A percentile compares a stretch with the other conserved stretches of the same genome.
These are phyloP conservation scores for Penicillium soppii DNA, from an alignment of 495 filamentous ascomycete genomes.

Conservation along the genomic window DNA sequence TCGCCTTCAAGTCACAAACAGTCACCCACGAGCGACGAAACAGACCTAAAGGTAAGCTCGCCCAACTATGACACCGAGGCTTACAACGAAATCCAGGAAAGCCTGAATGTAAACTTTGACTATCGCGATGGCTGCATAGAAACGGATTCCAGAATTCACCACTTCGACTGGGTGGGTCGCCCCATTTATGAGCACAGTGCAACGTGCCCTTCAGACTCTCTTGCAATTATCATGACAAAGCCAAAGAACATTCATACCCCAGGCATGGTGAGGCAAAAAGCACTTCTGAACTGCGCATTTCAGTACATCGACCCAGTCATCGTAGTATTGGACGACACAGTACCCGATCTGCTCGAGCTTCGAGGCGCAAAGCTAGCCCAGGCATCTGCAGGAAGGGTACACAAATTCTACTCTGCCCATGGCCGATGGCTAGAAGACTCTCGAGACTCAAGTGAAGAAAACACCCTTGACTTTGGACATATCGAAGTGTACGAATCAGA, in stretches of 20 bases:
- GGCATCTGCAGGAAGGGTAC: constrained; percentile 13
- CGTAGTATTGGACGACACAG: constrained; percentile 6
- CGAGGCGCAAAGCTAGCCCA: constrained; percentile 14
- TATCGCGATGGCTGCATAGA: background rate
- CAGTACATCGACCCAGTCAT: constrained; percentile 28
- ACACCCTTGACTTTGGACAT: constrained; percentile 1
- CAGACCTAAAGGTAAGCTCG: too few species aligned
- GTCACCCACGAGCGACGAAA: too few species aligned
- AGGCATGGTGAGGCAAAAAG: too few species aligned
- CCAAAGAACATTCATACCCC: constrained; percentile 23
- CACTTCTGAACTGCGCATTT: constrained; percentile 15
- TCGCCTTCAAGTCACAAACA: too few species aligned
- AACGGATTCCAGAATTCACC: constrained; percentile 20
- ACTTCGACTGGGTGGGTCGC: constrained; percentile 33
- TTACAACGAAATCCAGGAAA: background rate
- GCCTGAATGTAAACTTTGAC: background rate
- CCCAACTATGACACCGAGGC: background rate
- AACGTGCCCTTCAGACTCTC: constrained; percentile 31
- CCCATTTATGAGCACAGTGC: constrained; percentile 16
- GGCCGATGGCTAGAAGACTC: constrained; percentile 22
- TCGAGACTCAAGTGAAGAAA: background rate
- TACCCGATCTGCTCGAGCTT: background rate
- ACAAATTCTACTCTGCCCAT: constrained; percentile 29
- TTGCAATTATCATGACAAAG: constrained; percentile 22
- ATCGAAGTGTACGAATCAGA: background rate